These are phyloP conservation scores for Penicillium taxi DNA, from an alignment of 495 filamentous ascomycete species.

Conservation along the genomic window DNA sequence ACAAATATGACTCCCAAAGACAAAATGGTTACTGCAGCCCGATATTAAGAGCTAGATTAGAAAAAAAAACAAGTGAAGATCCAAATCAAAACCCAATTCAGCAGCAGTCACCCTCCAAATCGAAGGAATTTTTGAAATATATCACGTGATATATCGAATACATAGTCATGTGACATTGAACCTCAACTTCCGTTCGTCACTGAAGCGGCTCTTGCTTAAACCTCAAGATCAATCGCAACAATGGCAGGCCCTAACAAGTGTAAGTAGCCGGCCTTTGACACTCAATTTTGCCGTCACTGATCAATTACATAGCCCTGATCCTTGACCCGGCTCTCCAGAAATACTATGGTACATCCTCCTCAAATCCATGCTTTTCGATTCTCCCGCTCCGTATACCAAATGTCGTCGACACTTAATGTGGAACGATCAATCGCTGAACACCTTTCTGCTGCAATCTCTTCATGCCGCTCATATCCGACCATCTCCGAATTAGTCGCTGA, in stretches of 20 bases:
- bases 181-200: too few relatives aligned
- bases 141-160: too few relatives aligned
- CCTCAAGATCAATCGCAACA: slow-evolving; percentile 19
- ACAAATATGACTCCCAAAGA: too few relatives aligned
- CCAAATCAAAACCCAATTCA: too few relatives aligned
- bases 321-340: slow-evolving; percentile 73
- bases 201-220: too few relatives aligned
- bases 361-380: slow-evolving; percentile 8
- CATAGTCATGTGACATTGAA: slow-evolving; percentile 11
- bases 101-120: too few relatives aligned
- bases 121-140: too few relatives aligned
- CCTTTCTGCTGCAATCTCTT: not conserved
- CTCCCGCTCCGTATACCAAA: not conserved
- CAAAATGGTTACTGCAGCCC: too few relatives aligned
- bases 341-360: slow-evolving; percentile 54
- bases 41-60: too few relatives aligned
- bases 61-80: too few relatives aligned
- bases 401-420: not conserved
- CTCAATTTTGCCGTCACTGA: slow-evolving; percentile 1
- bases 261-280: slow-evolving; percentile 12
- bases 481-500: slow-evolving; percentile 12
- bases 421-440: not conserved
- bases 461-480: not conserved
- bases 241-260: slow-evolving; percentile 47
- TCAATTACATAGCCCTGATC: slow-evolving; percentile 41